These are phyloP conservation scores for Metschnikowia hibisci DNA, from an alignment of 805 yeast species.

Conservation along the genomic window DNA sequence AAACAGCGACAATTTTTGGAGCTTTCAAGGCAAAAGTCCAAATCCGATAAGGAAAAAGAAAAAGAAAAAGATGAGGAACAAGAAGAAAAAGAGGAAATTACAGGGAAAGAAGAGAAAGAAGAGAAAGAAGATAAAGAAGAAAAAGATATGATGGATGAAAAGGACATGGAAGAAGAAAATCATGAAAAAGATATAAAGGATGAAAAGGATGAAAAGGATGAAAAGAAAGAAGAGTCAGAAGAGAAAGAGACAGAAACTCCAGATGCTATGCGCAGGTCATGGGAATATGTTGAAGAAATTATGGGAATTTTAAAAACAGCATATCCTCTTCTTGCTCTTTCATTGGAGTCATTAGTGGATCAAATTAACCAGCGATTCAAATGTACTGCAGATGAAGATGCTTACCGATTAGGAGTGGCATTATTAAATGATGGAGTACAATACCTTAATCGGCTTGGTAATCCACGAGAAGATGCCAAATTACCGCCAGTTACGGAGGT, in stretches of 20 bases:
- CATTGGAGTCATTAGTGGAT: conserved; percentile 91
- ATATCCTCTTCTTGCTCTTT: conserved; percentile 86
- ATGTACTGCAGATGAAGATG: conserved; percentile 92
- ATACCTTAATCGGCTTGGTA: conserved; percentile 78
- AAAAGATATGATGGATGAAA: conserved; percentile 5
- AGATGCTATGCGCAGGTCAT: conserved; percentile 59
- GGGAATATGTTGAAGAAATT: conserved; percentile 89
- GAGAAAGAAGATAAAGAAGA: background rate
- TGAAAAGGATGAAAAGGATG: conserved; percentile 5
- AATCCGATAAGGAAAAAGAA: conserved; percentile 7
- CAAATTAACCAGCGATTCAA: conserved; percentile 93
- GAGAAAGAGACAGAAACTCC: conserved; percentile 3
- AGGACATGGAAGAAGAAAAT: conserved; percentile 1
- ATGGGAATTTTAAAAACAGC: conserved; percentile 96
- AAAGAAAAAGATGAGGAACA: background rate
- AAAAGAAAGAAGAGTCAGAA: conserved; percentile 6
- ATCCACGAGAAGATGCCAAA: conserved; percentile 83
- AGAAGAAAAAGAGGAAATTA: conserved; percentile 4
- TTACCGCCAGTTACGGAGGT: conserved; percentile 90
- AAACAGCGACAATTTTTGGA: conserved; percentile 70
- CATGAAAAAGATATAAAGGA: background rate
- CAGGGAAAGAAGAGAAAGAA: background rate
- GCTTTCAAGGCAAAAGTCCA: conserved; percentile 20
- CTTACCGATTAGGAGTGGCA: conserved; percentile 90
- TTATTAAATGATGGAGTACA: conserved; percentile 90